Conservation (phyloP, 495 filamentous ascomycete genomes). For the Hapsidospora chrysogenum region DNA sequence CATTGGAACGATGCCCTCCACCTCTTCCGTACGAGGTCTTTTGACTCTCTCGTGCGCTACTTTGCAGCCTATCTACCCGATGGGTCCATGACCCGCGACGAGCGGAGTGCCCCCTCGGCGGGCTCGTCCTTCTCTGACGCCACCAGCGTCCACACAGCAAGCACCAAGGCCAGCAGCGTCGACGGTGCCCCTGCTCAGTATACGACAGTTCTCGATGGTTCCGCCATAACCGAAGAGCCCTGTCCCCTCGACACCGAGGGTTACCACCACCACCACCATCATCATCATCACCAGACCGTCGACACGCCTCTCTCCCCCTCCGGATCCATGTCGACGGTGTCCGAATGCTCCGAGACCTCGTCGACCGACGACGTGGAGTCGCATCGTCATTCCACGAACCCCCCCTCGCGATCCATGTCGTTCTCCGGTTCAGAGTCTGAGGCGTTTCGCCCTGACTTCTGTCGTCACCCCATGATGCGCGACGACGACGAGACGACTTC, state of each 20-base stretch:
- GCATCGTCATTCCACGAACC: constrained; percentile 7
- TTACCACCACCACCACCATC: no score
- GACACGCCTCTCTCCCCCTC: constrained; percentile 7
- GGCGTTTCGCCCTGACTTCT: constrained; percentile 9
- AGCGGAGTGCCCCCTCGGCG: constrained; percentile 6
- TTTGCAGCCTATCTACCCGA: constrained; percentile 32
- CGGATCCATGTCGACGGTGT: no score
- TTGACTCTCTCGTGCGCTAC: constrained; percentile 34
- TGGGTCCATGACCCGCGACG: constrained; percentile 19
- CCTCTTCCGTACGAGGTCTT: constrained; percentile 32
- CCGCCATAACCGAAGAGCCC: constrained; percentile 25
- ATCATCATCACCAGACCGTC: constrained; percentile 3
- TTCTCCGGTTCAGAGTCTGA: constrained; percentile 28
- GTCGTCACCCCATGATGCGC: constrained; percentile 3
- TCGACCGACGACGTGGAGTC: no score
- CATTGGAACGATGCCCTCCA: constrained; percentile 33
- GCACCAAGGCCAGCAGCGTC: constrained; percentile 13
- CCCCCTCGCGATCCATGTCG: constrained; percentile 23
- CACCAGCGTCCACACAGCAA: constrained; percentile 1
- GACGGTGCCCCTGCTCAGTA: constrained; percentile 14
- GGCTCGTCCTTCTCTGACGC: constrained; percentile 4
- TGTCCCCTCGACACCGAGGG: constrained; percentile 12
- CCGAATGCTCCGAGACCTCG: no score
- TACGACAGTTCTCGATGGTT: constrained; percentile 16
- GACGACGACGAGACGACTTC: constrained; percentile 16